A percentile compares a stretch with the other conserved stretches of the same genome.
phyloP scores from a whole-genome alignment of 768 basidiomycete genomes.

The Pulveroboletus frians region DNA sequence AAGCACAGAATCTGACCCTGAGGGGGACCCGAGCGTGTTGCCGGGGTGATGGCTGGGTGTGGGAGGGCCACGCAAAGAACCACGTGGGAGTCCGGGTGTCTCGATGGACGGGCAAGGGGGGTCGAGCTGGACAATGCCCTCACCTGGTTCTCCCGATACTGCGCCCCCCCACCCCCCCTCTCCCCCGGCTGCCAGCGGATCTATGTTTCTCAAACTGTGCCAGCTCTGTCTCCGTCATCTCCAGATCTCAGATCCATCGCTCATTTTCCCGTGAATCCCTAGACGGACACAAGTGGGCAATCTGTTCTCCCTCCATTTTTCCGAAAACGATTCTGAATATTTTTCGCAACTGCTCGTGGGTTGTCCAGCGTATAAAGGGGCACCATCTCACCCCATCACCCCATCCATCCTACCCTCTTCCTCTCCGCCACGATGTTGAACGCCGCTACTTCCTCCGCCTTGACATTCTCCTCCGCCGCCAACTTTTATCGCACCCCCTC shows the following conservation, averaged over 20 bases:
- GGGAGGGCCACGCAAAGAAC: conserved; percentile 4
- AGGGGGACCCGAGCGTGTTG: conserved; percentile 3
- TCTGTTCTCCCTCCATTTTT: conserved; percentile 31
- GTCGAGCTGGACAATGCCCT: conserved; percentile 9
- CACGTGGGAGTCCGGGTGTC: conserved; percentile 19
- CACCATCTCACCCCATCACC: conserved; percentile 7
- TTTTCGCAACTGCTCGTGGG: conserved; percentile 25
- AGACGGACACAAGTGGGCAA: conserved; percentile 29
- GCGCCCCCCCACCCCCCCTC: not conserved
- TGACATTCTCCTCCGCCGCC: conserved; percentile 28
- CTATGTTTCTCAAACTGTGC: conserved; percentile 29
- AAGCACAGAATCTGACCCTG: conserved; percentile 14
- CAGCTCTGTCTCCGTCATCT: conserved; percentile 25
- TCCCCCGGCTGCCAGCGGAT: conserved; percentile 24
- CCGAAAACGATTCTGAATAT: conserved; percentile 24
- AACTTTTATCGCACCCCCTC: conserved; percentile 32
- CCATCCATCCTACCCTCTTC: conserved; percentile 1
- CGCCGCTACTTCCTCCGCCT: conserved; percentile 26
- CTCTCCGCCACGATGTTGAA: conserved; percentile 25
- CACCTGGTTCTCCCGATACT: conserved; percentile 18
- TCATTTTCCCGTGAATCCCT: conserved; percentile 34
- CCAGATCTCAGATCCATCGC: conserved; percentile 28
- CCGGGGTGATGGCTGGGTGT: conserved; percentile 11
- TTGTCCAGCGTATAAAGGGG: conserved; percentile 31
- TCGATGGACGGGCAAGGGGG: too few relatives aligned